These are phyloP conservation scores for Acer yangbiense DNA, from an alignment of 345 rosid species.

Conservation along the genomic window DNA sequence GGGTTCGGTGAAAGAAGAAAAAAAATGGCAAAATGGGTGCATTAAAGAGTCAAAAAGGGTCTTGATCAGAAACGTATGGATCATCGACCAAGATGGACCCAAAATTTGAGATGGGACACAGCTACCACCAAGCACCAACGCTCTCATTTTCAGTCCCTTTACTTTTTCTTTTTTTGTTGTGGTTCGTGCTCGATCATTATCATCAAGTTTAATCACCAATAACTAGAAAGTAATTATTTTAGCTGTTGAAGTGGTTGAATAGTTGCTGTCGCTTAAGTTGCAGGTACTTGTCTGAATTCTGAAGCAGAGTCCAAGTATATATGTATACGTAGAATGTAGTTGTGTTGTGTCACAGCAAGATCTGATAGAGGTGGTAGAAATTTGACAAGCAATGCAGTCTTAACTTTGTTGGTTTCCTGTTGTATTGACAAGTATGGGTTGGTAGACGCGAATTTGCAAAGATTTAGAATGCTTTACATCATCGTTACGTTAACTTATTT, in stretches of 20 bases:
- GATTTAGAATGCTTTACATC: slow-evolving; percentile 12
- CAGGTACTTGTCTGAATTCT: not conserved
- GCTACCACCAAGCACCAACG: not conserved
- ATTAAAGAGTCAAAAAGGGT: not conserved
- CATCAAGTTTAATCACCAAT: not conserved
- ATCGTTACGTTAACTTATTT: not conserved
- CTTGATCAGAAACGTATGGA: not conserved
- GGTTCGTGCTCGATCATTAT: not conserved
- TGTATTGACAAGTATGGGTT: not conserved
- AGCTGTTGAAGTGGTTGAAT: slow-evolving; percentile 12
- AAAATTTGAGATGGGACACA: not conserved
- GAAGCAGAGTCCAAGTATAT: not conserved
- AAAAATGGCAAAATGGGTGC: too few relatives aligned
- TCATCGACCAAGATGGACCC: not conserved
- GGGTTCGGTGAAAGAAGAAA: slow-evolving; percentile 8
- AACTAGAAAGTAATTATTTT: not conserved
- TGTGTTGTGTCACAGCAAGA: too few relatives aligned
- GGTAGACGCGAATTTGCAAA: not conserved
- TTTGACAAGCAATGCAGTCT: not conserved
- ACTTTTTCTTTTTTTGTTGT: not conserved
- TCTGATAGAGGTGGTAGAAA: not conserved
- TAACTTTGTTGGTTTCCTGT: not conserved
- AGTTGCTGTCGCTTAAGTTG: not conserved
- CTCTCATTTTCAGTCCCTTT: not conserved
- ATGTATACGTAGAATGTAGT: too few relatives aligned